Evolutionary conservation across 805 yeast genomes (phyloP), one percentile per base, ranked within the genome.

Genomic region (Candida vaughaniae): DNA sequence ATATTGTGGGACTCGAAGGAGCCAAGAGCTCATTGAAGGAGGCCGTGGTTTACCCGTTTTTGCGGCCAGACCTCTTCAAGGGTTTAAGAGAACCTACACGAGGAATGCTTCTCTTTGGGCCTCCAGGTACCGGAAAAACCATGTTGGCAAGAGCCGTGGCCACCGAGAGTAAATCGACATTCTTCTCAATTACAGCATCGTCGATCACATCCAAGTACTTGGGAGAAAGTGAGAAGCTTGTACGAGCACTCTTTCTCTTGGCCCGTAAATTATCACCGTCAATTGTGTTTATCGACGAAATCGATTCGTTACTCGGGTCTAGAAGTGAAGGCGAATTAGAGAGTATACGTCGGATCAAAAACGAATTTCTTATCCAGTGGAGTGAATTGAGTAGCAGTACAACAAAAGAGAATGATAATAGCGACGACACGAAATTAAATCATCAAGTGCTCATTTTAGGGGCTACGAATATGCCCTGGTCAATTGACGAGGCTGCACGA

Each of bases 41-140:
- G 57, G 86, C 97, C 0, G 96, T 93, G 3, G 97, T 91, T 10
- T 91, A 90, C 57, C 99, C 99, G 16, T 90, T 91, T 54, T 62
- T 93, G 46, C 73, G 98, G 35, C 99, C 98, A 0, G 98, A 91
- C 61, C 69, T 91, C 39, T 93, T 91, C 56, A 76, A 78, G 41
- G 98, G 97, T 0, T 65, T 91, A 36, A 71, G 97, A 48, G 97
- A 90, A 62, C 98, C 98, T 0, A 90, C 95, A 0, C 67, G 95
- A 41, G 98, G 98, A n/a, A 88, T 93, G 95, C 69, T 91, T 15
- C 63, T 91, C 28, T 91, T 89, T 66, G 99, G 99, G 0, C 98
- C 99, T 2, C 97, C 98, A 0, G 99, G 99, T n/a, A 91, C 98
- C 0, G 98, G 98, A 39, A 91, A 93, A 55, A 90, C 97, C 1